phyloP scores from a whole-genome alignment of 192 early-diverging fungal genomes.

The Rhizoclosmatium sp. region DNA sequence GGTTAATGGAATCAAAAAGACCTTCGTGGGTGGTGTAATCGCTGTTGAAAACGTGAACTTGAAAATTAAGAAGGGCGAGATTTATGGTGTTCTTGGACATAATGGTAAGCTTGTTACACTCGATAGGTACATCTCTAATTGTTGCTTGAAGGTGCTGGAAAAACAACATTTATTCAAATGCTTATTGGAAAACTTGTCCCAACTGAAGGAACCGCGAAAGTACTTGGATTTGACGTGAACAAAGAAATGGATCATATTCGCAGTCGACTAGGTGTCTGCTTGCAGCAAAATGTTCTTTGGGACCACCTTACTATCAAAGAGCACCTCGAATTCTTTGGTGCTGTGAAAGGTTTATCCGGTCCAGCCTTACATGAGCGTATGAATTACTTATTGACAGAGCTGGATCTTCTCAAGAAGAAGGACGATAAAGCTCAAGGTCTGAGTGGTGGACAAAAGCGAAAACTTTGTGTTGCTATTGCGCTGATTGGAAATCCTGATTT shows the following conservation, averaged over 20 bases:
- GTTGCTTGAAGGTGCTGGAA: background rate
- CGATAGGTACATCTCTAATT: too few relatives aligned
- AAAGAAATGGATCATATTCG: background rate
- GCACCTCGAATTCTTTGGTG: background rate
- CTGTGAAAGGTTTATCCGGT: background rate
- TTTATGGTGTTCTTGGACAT: background rate
- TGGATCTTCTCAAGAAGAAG: background rate
- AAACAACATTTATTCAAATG: background rate
- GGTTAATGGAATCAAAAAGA: background rate
- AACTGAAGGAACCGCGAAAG: background rate
- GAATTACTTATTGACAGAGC: background rate
- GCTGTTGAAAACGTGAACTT: background rate
- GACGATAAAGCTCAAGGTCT: background rate
- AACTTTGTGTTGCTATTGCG: slow-evolving; percentile 55
- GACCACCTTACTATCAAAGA: background rate
- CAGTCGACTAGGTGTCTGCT: background rate
- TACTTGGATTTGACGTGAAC: background rate
- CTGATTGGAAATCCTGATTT: slow-evolving; percentile 56
- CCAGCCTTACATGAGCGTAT: background rate
- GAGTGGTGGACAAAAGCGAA: slow-evolving; percentile 66
- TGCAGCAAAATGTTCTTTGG: slow-evolving; percentile 2
- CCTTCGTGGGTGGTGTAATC: background rate
- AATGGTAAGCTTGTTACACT: background rate
- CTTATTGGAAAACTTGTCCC: background rate
- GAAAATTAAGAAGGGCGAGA: background rate